These are phyloP conservation scores for Cordyceps tenuipes DNA, from an alignment of 2,329 filamentous ascomycete species.

Conservation along the genomic window DNA sequence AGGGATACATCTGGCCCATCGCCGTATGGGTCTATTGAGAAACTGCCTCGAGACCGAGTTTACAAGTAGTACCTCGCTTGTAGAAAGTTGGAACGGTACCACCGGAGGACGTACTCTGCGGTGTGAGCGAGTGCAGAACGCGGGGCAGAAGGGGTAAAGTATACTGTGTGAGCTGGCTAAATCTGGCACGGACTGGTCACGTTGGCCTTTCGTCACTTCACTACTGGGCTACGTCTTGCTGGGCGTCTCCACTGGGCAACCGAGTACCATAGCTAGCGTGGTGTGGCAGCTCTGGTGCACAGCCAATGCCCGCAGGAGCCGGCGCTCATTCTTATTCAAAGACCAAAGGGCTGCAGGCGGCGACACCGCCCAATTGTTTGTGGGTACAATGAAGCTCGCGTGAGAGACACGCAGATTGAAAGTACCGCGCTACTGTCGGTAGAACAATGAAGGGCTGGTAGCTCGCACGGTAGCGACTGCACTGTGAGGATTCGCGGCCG, in stretches of 20 bases:
- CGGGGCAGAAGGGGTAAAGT: background rate
- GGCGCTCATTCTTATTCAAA: background rate
- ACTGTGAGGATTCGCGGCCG: slow-evolving; percentile 1
- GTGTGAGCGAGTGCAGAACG: background rate
- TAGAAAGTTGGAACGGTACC: background rate
- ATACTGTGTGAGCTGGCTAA: background rate
- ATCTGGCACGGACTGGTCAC: slow-evolving; percentile 11
- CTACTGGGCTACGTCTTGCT: background rate
- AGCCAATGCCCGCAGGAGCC: background rate
- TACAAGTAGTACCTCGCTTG: background rate
- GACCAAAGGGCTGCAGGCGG: background rate
- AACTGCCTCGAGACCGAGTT: background rate
- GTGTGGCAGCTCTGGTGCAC: background rate
- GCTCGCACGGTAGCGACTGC: background rate
- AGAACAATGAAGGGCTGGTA: background rate
- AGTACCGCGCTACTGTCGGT: background rate
- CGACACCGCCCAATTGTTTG: background rate
- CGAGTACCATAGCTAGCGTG: background rate
- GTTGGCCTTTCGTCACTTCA: slow-evolving; percentile 14
- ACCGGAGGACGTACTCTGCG: background rate
- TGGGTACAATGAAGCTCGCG: slow-evolving; percentile 1
- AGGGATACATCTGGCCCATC: background rate
- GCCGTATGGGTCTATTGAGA: background rate
- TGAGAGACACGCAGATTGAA: background rate
- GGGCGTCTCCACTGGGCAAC: background rate